Conservation (phyloP, 371 early-diverging fungal species). For the Mucor mucedo region DNA sequence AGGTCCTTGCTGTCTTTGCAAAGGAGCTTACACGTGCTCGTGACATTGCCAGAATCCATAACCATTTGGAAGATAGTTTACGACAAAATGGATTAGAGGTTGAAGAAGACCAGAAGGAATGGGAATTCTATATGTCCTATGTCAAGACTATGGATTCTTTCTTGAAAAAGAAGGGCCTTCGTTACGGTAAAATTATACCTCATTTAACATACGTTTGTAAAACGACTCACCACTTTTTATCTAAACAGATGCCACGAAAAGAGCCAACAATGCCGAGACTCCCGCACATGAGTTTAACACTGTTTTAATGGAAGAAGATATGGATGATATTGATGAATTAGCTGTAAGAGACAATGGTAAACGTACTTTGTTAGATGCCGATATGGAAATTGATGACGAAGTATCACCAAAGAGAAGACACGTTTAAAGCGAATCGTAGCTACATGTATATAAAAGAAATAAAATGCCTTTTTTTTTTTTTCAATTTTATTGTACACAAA, state of each 20-base stretch:
- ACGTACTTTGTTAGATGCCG: constrained; percentile 15
- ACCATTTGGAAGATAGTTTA: constrained; percentile 41
- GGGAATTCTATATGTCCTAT: constrained; percentile 52
- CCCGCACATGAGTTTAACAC: constrained; percentile 34
- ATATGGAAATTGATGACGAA: constrained; percentile 32
- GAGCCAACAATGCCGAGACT: constrained; percentile 31
- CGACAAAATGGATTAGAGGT: constrained; percentile 28
- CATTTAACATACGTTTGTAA: not conserved
- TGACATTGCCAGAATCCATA: constrained; percentile 50
- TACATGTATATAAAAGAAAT: constrained; percentile 1
- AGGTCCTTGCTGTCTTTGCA: constrained; percentile 37
- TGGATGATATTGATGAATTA: constrained; percentile 14
- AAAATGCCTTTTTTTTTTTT: not conserved
- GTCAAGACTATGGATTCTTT: constrained; percentile 39
- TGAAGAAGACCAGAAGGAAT: constrained; percentile 36
- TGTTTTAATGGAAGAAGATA: constrained; percentile 13
- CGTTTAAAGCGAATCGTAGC: not conserved
- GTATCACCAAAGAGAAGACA: constrained; percentile 22
- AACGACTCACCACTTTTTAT: not conserved
- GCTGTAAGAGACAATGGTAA: constrained; percentile 4
- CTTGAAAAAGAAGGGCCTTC: constrained; percentile 51
- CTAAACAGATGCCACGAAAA: constrained; percentile 23
- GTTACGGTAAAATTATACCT: constrained; percentile 35
- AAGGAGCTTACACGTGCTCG: constrained; percentile 42
- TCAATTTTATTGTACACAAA: too few species aligned